These are phyloP conservation scores for Pythium scleroteichum DNA, from an alignment of 352 stramenopile species.

Conservation along the genomic window DNA sequence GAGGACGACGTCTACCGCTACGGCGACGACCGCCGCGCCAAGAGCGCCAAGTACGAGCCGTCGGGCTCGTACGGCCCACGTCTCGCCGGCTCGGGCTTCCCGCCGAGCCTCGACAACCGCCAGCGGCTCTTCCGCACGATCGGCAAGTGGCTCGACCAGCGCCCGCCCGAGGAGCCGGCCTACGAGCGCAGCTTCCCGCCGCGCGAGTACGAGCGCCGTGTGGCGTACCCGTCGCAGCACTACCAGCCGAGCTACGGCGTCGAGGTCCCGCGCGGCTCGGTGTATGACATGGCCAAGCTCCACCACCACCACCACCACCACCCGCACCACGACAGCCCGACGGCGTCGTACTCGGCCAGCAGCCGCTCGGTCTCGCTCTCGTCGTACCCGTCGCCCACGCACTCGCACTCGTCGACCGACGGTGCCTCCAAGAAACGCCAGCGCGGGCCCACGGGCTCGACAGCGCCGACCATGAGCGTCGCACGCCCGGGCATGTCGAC, in stretches of 20 bases:
- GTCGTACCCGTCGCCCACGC: constrained; percentile 19
- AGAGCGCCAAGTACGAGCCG: constrained; percentile 16
- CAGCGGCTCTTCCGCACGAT: constrained; percentile 54
- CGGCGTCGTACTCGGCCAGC: constrained; percentile 5
- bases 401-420: constrained; percentile 12
- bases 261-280: not conserved
- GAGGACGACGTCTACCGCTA: not conserved
- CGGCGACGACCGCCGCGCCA: constrained; percentile 11
- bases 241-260: constrained; percentile 2
- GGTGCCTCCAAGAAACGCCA: constrained; percentile 44
- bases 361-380: constrained; percentile 14
- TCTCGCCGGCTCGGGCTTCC: not conserved
- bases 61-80: not conserved
- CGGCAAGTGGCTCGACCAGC: constrained; percentile 50
- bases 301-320: constrained; percentile 16
- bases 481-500: constrained; percentile 33
- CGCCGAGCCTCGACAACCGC: constrained; percentile 22
- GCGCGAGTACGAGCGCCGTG: not conserved
- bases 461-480: constrained; percentile 13
- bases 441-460: constrained; percentile 27
- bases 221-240: constrained; percentile 2
- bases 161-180: not conserved
- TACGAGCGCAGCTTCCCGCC: not conserved
- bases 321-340: constrained; percentile 2
- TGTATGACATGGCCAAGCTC: constrained; percentile 27